Evolutionary conservation across 441 rosid genomes (phyloP).

Genomic region (Erodium chrysanthum): DNA sequence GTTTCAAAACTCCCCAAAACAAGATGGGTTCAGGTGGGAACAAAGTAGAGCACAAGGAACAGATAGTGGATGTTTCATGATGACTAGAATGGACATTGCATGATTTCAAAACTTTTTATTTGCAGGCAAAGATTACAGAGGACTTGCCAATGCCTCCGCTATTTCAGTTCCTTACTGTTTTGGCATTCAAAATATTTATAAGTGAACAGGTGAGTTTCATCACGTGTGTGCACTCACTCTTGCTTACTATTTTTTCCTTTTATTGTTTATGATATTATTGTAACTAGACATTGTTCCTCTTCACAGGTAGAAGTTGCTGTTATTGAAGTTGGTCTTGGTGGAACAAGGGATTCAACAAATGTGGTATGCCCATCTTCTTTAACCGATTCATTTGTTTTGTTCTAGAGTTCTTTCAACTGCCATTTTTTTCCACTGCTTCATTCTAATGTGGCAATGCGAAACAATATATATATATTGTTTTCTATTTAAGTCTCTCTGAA

Average conservation of each 20-base stretch:
- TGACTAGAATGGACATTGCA: neutral
- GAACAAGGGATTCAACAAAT: conserved; percentile 62
- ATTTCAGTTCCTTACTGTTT: conserved; percentile 73
- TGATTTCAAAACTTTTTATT: conserved; percentile 9
- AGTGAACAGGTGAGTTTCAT: conserved; percentile 49
- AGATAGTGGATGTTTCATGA: neutral
- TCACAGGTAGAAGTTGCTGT: conserved; percentile 73
- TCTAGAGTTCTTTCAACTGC: no score
- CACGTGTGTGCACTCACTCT: neutral
- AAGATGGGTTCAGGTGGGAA: conserved; percentile 6
- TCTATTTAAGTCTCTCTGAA: conserved; percentile 1
- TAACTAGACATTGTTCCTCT: conserved; percentile 18
- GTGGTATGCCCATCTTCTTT: conserved; percentile 44
- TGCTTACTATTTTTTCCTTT: neutral
- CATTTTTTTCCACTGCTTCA: no score
- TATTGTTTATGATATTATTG: neutral
- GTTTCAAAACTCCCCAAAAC: no score
- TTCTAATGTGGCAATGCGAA: neutral
- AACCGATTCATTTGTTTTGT: no score
- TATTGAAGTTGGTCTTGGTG: conserved; percentile 89
- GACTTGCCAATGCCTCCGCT: conserved; percentile 84
- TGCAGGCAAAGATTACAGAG: conserved; percentile 61
- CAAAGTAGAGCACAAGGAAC: neutral
- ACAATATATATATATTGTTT: neutral
- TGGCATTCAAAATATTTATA: conserved; percentile 74